A percentile compares a stretch with the other conserved stretches of the same genome.
phyloP scores from a whole-genome alignment of 2,329 filamentous ascomycete species.

The Thielaviopsis punctulata region DNA sequence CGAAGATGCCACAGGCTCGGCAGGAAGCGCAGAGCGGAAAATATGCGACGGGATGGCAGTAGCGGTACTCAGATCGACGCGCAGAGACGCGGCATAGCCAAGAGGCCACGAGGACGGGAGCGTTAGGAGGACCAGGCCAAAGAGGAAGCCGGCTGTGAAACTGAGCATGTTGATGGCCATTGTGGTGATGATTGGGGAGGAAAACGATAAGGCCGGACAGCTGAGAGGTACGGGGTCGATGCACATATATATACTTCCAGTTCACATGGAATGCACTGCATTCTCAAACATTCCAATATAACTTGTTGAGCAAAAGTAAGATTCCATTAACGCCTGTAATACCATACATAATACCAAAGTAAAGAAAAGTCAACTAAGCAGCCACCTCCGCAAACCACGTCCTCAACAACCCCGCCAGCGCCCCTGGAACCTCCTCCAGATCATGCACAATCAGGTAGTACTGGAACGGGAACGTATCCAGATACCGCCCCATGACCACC shows the following conservation, averaged over 20 bases:
- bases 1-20: too few relatives aligned
- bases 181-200: too few relatives aligned
- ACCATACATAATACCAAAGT: background rate
- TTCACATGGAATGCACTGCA: too few relatives aligned
- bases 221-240: background rate
- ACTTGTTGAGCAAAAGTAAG: background rate
- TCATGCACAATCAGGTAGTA: conserved; percentile 93
- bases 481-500: conserved; percentile 73
- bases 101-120: background rate
- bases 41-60: too few relatives aligned
- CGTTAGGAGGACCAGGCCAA: background rate
- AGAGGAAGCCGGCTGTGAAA: conserved; percentile 3
- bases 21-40: too few relatives aligned
- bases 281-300: too few relatives aligned
- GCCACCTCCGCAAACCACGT: conserved; percentile 82
- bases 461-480: conserved; percentile 90
- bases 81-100: too few relatives aligned
- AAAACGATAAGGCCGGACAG: background rate
- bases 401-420: conserved; percentile 72
- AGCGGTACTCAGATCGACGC: too few relatives aligned
- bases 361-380: conserved; percentile 17
- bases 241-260: too few relatives aligned
- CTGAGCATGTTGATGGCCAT: background rate
- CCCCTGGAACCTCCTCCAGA: conserved; percentile 75
- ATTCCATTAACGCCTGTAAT: background rate